Conservation (phyloP, 345 rosid species). For the Diplotaxis tenuifolia region DNA sequence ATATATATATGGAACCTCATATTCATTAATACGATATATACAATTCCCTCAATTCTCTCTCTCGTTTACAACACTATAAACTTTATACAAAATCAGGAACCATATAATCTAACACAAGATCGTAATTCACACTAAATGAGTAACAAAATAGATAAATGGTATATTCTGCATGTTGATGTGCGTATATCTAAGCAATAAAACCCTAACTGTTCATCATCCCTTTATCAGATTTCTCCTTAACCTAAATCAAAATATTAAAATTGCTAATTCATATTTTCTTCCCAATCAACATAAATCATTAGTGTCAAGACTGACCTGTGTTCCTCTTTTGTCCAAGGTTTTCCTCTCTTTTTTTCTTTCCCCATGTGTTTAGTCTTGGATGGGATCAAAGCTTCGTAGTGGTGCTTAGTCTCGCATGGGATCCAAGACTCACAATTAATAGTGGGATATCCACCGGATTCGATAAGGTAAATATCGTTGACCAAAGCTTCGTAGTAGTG, state of each 20-base stretch:
- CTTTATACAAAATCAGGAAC: neutral
- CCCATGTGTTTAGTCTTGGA: neutral
- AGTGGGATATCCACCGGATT: conserved; percentile 44
- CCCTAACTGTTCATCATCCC: neutral
- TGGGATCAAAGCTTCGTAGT: conserved; percentile 35
- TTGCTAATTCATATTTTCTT: neutral
- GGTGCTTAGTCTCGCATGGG: no score
- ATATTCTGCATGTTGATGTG: neutral
- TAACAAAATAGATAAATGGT: neutral
- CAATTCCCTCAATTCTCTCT: no score
- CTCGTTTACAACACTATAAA: no score
- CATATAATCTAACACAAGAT: neutral
- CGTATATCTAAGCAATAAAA: neutral
- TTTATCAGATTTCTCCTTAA: neutral
- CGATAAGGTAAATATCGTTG: conserved; percentile 54
- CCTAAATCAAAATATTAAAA: neutral
- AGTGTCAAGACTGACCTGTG: neutral
- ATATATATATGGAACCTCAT: no score
- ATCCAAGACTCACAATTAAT: conserved; percentile 41
- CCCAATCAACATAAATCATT: neutral
- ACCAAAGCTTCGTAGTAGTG: conserved; percentile 48
- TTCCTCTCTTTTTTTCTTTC: conserved; percentile 55
- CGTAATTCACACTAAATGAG: neutral
- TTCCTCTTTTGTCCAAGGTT: conserved; percentile 33
- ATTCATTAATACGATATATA: no score